These are phyloP conservation scores for Detonula confervacea DNA, from an alignment of 352 stramenopile species.

Conservation along the genomic window DNA sequence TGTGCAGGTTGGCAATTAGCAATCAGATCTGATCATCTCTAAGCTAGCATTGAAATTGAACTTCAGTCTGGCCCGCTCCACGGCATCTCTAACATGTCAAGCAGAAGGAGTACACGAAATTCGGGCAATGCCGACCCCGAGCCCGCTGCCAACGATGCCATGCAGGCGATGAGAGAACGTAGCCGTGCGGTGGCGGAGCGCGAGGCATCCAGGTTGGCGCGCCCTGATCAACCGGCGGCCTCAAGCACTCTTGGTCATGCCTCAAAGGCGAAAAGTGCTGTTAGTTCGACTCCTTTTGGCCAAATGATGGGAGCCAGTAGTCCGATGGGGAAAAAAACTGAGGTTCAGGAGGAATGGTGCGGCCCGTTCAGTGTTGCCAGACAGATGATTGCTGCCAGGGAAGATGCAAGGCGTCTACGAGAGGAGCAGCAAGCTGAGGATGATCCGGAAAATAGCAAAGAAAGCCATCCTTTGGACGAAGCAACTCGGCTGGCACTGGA, in stretches of 20 bases:
- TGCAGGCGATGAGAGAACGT: conserved; percentile 50
- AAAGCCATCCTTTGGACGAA: conserved; percentile 71
- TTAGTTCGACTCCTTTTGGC: conserved; percentile 74
- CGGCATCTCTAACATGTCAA: conserved; percentile 6
- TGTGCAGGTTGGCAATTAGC: too few species aligned
- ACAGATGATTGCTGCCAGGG: conserved; percentile 80
- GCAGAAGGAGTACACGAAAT: conserved; percentile 16
- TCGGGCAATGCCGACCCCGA: not conserved
- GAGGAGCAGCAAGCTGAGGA: conserved; percentile 59
- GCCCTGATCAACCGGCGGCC: conserved; percentile 39
- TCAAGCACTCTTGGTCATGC: conserved; percentile 59
- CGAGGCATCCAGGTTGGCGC: conserved; percentile 68
- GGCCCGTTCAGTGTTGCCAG: conserved; percentile 80
- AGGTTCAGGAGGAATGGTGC: conserved; percentile 71
- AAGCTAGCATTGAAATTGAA: too few species aligned
- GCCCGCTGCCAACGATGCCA: not conserved
- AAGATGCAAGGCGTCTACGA: conserved; percentile 66
- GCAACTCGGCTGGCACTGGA: conserved; percentile 58
- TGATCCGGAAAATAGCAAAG: conserved; percentile 30
- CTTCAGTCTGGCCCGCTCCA: too few species aligned
- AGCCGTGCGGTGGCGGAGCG: conserved; percentile 76
- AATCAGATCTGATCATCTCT: too few species aligned
- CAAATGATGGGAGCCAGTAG: conserved; percentile 38
- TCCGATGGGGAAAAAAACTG: conserved; percentile 10
- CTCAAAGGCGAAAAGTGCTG: conserved; percentile 65